Evolutionary conservation across 305 asterid species (phyloP), one percentile per base, ranked within the genome.

Genomic region (Fraxinus ornus): DNA sequence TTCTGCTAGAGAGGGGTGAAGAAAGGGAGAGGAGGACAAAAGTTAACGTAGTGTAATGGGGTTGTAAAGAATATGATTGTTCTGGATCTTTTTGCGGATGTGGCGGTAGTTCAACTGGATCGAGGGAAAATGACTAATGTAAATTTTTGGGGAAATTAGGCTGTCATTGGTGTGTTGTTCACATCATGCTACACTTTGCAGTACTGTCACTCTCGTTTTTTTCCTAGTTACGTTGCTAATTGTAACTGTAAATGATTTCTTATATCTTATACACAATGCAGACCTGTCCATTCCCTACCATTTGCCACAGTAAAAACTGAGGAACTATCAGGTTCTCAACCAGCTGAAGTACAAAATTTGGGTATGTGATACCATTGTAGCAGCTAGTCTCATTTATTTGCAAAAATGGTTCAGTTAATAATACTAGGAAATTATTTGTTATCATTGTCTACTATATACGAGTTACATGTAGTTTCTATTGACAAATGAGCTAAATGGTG

Each of bases 341-440:
- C 98, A 24, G 97, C 98, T 41, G 97, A 94, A 90, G 99, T 96
- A 77, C 91, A 86, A 55, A 96, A 93, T 88, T 89, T 96, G 87
- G 97, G 98, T 94, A 91, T 55, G 78, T 83, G 33, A 60, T 82
- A 39, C 62, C 36, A 39, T 37, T 73, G 78, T 77, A 30, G 60
- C 77, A 49, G 12, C 52, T 15, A 76, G 19, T 24, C 35, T 68
- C 4, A 9, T 41, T 80, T 55, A 12, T 77, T 79, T 32, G 47
- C 13, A 15, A 52, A 37, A 19, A 62, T 32, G 33, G 60, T 21
- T 76, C 76, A 37, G 73, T 73, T 66, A 72, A 36, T 57, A 19
- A 70, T 49, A n/a, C 57, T 47, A 22, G 5, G 15, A 79, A 13
- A 32, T 47, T 75, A 75, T 71, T 32, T 71, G 44, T 32, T 5